Base-by-base conservation (phyloP, 2,329 filamentous ascomycete genomes). In the Penicillium sp. region DNA sequence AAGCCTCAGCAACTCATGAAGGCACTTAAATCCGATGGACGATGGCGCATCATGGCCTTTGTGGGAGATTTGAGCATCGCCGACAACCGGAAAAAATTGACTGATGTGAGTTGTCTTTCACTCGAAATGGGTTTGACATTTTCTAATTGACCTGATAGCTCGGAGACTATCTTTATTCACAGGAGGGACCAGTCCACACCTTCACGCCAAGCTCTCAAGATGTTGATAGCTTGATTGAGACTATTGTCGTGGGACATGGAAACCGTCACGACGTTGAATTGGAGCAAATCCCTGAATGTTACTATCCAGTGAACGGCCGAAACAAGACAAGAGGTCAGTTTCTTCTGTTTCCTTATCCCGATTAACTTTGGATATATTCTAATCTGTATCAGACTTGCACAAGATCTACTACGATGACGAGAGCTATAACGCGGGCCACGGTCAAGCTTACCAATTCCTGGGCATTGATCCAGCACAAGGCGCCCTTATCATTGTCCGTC, bases 361-460 rank as follows among this genome's bases (percentile, higher is more conserved):
- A 2, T 13, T 2, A n/a, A 5, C 9, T 13, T 24, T 28, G 51
- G 26, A 28, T 8, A n/a, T 15, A 16, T 36, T 3, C 42, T 83
- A 83, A 80, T 62, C 63, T 85, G 0, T 78, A 83, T 2, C 42
- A 83, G 84, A 81, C 63, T 64, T 85, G 0, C 79, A 83, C 58
- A 86, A 86, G 54, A 75, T 81, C 1, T 86, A 79, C 61, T 72
- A 79, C 29, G 81, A 84, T 42, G 81, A 83, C 38, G 74, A 79
- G 49, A 79, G 76, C 59, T 81, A 82, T 61, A 79, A 81, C 51
- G 73, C 75, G 2, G 80, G 80, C 1, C 80, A 84, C 51, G 82
- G 82, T 0, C 75, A 81, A 42, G 80, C 79, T 1, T 86, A 86
- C 57, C 72, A 82, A 45, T 71, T 71, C 8, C 83, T 84, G 39